A percentile compares a stretch with the other conserved stretches of the same genome.
phyloP scores from a whole-genome alignment of 495 filamentous ascomycete species.

The Aspergillus sclerotiicarbonarius region DNA sequence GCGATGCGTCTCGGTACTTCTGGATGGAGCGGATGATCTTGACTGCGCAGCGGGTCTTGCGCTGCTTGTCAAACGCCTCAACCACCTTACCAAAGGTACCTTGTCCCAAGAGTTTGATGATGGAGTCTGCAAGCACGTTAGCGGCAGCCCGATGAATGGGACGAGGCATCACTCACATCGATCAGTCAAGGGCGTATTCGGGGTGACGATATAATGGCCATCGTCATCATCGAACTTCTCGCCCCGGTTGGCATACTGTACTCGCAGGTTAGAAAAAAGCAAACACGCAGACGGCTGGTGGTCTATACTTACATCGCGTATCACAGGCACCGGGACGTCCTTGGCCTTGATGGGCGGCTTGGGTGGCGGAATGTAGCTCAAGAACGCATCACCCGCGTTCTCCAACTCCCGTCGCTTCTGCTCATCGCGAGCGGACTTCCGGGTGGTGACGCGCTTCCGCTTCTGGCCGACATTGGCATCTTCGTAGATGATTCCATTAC shows the following conservation, averaged over 20 bases:
- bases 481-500: constrained; percentile 53
- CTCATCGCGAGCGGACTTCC: constrained; percentile 75
- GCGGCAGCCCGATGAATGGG: constrained; percentile 5
- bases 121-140: constrained; percentile 63
- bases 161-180: constrained; percentile 65
- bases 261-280: constrained; percentile 21
- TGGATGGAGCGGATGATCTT: constrained; percentile 98
- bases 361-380: constrained; percentile 78
- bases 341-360: constrained; percentile 86
- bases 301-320: constrained; percentile 71
- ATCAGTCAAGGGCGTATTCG: constrained; percentile 78
- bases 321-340: constrained; percentile 80
- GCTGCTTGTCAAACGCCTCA: constrained; percentile 76
- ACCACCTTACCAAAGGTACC: constrained; percentile 99
- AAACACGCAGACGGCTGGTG: not conserved
- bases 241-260: constrained; percentile 44
- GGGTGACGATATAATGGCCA: constrained; percentile 89
- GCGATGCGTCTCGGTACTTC: constrained; percentile 95
- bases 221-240: constrained; percentile 89
- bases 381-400: constrained; percentile 65
- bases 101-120: constrained; percentile 85
- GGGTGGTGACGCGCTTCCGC: constrained; percentile 75
- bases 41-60: constrained; percentile 78
- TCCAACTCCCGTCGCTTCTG: constrained; percentile 72
- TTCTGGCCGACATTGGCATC: constrained; percentile 70